phyloP scores from a whole-genome alignment of 108 stramenopile genomes.

The Fistulifera solaris region DNA sequence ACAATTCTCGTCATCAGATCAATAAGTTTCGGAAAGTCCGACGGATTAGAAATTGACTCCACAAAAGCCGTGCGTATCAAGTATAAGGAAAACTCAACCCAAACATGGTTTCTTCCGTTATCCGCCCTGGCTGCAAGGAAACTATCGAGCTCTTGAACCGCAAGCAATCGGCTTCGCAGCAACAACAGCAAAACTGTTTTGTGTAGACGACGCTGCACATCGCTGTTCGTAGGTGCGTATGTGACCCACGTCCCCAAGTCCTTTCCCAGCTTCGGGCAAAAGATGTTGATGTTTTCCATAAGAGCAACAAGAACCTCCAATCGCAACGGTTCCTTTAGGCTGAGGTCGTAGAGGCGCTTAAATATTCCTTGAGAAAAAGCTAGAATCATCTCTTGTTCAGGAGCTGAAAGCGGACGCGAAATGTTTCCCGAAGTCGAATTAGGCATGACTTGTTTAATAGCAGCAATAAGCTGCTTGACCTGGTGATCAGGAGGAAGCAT shows the following conservation, averaged over 20 bases:
- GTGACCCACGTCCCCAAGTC: constrained; percentile 90
- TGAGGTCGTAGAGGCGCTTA: constrained; percentile 93
- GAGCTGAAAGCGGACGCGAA: constrained; percentile 29
- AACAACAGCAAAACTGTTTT: constrained; percentile 85
- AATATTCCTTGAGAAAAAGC: constrained; percentile 92
- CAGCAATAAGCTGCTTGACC: constrained; percentile 76
- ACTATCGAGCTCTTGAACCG: constrained; percentile 68
- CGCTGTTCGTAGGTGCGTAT: constrained; percentile 83
- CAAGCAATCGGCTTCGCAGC: constrained; percentile 71
- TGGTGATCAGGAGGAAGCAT: constrained; percentile 92
- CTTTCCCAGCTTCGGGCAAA: constrained; percentile 75
- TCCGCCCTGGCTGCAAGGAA: constrained; percentile 82
- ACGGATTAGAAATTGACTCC: constrained; percentile 62
- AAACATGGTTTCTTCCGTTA: constrained; percentile 69
- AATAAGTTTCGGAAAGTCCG: constrained; percentile 78
- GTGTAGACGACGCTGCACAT: constrained; percentile 81
- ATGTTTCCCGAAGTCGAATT: constrained; percentile 32
- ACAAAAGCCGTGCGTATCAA: constrained; percentile 80
- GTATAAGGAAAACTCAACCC: constrained; percentile 87
- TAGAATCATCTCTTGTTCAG: constrained; percentile 82
- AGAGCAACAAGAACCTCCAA: constrained; percentile 83
- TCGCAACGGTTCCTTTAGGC: constrained; percentile 70
- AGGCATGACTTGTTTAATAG: constrained; percentile 72
- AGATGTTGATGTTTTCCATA: constrained; percentile 75
- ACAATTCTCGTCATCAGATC: constrained; percentile 77